Evolutionary conservation across 495 filamentous ascomycete genomes (phyloP).

Genomic region (Aspergillus ostianus): DNA sequence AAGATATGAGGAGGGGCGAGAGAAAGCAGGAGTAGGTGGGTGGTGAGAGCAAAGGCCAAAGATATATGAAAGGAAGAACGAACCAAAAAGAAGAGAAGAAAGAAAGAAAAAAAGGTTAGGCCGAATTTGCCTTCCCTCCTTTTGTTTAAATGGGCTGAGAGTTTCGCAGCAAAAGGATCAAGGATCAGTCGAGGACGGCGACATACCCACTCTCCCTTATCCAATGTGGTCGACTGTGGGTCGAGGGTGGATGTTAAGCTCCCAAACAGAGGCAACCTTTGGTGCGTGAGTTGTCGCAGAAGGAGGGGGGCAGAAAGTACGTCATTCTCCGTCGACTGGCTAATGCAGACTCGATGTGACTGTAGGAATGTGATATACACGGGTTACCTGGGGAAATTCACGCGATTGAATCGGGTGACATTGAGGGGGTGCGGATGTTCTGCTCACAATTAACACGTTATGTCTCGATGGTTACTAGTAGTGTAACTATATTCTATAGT

Average conservation of each 20-base stretch:
- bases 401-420: background rate
- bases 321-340: background rate
- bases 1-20: constrained; percentile 13
- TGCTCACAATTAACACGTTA: too few species aligned
- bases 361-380: background rate
- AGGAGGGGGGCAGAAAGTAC: constrained; percentile 8
- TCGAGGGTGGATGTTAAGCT: constrained; percentile 38
- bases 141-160: background rate
- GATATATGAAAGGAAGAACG: constrained; percentile 1
- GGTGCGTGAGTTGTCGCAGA: constrained; percentile 16
- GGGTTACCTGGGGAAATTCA: too few species aligned
- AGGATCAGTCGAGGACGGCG: constrained; percentile 18
- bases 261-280: constrained; percentile 20
- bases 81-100: background rate
- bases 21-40: constrained; percentile 3
- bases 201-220: constrained; percentile 36
- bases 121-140: constrained; percentile 8
- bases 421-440: background rate
- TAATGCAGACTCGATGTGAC: constrained; percentile 3
- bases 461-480: too few species aligned
- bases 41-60: background rate
- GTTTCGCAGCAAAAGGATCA: constrained; percentile 10
- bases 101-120: constrained; percentile 12
- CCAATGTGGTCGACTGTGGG: constrained; percentile 35
- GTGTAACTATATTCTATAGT: too few species aligned